These are phyloP conservation scores for Euphrasia confusa DNA, from an alignment of 257 asterid genomes.

Conservation along the genomic window DNA sequence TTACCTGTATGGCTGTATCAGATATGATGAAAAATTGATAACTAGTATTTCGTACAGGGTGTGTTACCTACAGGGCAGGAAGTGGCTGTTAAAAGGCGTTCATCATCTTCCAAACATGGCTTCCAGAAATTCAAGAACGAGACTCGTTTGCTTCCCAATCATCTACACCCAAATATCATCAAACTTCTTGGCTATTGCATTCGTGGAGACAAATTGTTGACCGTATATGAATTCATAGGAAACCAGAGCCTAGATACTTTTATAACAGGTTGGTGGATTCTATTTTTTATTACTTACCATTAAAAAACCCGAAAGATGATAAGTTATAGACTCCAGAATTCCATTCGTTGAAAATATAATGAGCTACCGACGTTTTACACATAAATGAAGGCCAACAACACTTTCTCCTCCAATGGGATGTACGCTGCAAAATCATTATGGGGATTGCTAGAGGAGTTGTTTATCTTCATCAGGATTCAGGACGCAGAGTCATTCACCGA, in stretches of 20 bases:
- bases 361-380: background rate
- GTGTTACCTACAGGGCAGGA: slow-evolving; percentile 15
- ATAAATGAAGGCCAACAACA: background rate
- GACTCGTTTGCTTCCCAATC: slow-evolving; percentile 14
- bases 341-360: background rate
- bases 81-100: slow-evolving; percentile 22
- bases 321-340: too few relatives aligned
- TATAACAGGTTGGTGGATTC: background rate
- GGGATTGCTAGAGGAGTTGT: slow-evolving; percentile 21
- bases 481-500: too few relatives aligned
- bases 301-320: too few relatives aligned
- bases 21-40: background rate
- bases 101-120: background rate
- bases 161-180: slow-evolving; percentile 25
- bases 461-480: slow-evolving; percentile 25
- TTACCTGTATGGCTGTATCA: background rate
- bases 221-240: slow-evolving; percentile 25
- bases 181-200: slow-evolving; percentile 28
- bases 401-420: background rate
- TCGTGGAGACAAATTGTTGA: background rate
- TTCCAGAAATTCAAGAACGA: background rate
- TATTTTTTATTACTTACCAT: background rate
- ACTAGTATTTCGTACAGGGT: slow-evolving; percentile 15
- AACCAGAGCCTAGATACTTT: slow-evolving; percentile 5
- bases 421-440: slow-evolving; percentile 13